phyloP scores from a whole-genome alignment of 2,329 filamentous ascomycete genomes.

The Alternaria triticimaculans region DNA sequence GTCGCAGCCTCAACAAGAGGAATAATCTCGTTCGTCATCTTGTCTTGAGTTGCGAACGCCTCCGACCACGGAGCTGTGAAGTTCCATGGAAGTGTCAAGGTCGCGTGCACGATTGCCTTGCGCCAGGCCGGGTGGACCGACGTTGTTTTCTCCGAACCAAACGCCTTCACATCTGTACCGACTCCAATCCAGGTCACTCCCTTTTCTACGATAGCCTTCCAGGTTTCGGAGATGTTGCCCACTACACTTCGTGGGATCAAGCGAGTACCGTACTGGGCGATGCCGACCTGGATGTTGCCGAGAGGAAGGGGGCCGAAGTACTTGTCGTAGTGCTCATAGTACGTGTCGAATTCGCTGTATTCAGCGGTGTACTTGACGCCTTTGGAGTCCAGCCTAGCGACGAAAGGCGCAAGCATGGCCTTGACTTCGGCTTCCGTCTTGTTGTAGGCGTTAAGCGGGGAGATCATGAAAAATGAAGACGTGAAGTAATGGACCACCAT shows the following conservation, averaged over 20 bases:
- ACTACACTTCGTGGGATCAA: conserved; percentile 25
- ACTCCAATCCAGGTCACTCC: conserved; percentile 30
- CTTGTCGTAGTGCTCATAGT: conserved; percentile 33
- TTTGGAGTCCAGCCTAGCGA: conserved; percentile 16
- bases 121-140: conserved; percentile 34
- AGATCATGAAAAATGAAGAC: conserved; percentile 21
- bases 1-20: conserved; percentile 28
- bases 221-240: conserved; percentile 17
- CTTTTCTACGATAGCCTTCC: conserved; percentile 21
- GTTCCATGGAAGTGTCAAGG: conserved; percentile 25
- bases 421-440: conserved; percentile 19
- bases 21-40: conserved; percentile 25
- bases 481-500: conserved; percentile 28
- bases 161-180: conserved; percentile 17
- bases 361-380: conserved; percentile 20
- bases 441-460: conserved; percentile 30
- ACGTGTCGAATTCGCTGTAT: conserved; percentile 21
- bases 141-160: conserved; percentile 22
- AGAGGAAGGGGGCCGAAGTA: conserved; percentile 30
- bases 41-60: conserved; percentile 18
- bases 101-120: conserved; percentile 24
- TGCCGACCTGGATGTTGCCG: conserved; percentile 28
- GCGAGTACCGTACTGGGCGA: conserved; percentile 24
- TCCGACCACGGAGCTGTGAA: conserved; percentile 29
- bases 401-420: conserved; percentile 24